Conservation (phyloP, 2,329 filamentous ascomycete genomes). For the Trichoderma lentiforme region DNA sequence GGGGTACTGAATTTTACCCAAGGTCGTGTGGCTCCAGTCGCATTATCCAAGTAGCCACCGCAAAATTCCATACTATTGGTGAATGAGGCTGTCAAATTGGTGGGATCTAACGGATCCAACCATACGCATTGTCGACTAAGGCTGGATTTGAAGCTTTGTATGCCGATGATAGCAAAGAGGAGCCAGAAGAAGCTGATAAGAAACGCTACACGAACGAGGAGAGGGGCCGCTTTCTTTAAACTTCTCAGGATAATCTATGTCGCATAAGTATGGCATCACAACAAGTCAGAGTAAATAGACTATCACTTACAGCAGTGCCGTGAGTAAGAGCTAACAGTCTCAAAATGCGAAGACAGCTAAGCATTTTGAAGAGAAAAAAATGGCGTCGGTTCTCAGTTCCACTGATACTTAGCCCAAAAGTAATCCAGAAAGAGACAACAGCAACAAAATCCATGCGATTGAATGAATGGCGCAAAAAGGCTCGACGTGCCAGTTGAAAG, state of each 20-base stretch:
- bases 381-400: slow-evolving; percentile 67
- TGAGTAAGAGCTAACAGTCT: slow-evolving; percentile 88
- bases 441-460: slow-evolving; percentile 94
- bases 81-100: slow-evolving; percentile 53
- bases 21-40: slow-evolving; percentile 55
- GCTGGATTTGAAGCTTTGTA: slow-evolving; percentile 92
- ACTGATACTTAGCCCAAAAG: slow-evolving; percentile 69
- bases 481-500: slow-evolving; percentile 80
- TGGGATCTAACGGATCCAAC: slow-evolving; percentile 61
- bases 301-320: slow-evolving; percentile 72
- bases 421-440: slow-evolving; percentile 92
- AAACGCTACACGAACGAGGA: slow-evolving; percentile 90
- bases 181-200: slow-evolving; percentile 97
- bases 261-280: slow-evolving; percentile 16
- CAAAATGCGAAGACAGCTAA: slow-evolving; percentile 90
- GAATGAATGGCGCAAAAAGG: slow-evolving; percentile 92
- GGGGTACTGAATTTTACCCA: slow-evolving; percentile 56
- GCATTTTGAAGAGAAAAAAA: slow-evolving; percentile 90
- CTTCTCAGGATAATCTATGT: slow-evolving; percentile 82
- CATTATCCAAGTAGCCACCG: slow-evolving; percentile 71
- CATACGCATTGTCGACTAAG: slow-evolving; percentile 74
- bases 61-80: slow-evolving; percentile 73
- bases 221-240: slow-evolving; percentile 89
- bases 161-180: slow-evolving; percentile 90
- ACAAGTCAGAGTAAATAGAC: background rate